These are phyloP conservation scores for Blastocystis hominis DNA, from an alignment of 352 stramenopile genomes.

Conservation along the genomic window DNA sequence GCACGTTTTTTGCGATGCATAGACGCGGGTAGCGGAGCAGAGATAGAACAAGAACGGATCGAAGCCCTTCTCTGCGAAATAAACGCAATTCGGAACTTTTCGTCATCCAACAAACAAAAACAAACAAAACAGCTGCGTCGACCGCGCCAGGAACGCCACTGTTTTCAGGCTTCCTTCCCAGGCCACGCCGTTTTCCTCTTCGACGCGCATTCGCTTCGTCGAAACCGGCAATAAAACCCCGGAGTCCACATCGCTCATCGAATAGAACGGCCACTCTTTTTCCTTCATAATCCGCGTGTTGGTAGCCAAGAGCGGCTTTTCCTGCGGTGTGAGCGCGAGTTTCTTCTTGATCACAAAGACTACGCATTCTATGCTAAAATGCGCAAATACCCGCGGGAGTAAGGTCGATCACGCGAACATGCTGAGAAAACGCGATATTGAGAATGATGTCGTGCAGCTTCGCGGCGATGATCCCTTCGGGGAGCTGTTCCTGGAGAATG, in stretches of 20 bases:
- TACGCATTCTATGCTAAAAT: neutral
- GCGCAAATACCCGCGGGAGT: neutral
- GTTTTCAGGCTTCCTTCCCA: neutral
- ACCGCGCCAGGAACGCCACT: neutral
- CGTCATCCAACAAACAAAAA: neutral
- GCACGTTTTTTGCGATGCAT: neutral
- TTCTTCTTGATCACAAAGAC: conserved; percentile 37
- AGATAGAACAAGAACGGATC: neutral
- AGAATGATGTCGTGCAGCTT: neutral
- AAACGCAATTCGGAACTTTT: neutral
- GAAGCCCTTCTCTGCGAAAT: neutral
- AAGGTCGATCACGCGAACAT: neutral
- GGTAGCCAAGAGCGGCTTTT: neutral
- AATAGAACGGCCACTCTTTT: neutral
- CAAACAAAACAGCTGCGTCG: neutral
- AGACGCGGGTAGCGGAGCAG: neutral
- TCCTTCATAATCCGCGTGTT: neutral
- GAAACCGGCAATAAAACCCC: neutral
- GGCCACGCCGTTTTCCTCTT: neutral
- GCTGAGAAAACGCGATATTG: neutral
- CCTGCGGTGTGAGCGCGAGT: neutral
- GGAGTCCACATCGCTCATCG: neutral
- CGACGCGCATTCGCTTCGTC: neutral
- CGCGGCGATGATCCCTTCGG: neutral
- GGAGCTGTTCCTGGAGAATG: neutral